phyloP scores from a whole-genome alignment of 192 early-diverging fungal genomes.

The Geosiphon pyriformis region DNA sequence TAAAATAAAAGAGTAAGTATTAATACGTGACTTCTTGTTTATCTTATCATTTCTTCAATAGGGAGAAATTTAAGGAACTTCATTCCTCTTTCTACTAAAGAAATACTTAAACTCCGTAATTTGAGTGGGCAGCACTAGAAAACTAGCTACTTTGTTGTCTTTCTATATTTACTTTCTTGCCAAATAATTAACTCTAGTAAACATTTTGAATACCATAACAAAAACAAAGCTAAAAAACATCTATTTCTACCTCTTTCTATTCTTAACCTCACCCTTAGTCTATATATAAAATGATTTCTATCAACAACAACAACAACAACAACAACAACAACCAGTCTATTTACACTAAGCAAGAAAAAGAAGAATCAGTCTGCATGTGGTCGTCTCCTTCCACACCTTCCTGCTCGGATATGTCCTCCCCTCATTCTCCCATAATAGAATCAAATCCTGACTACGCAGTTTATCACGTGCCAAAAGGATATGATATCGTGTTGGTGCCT shows the following conservation, averaged over 20 bases:
- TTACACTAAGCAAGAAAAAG: slow-evolving; percentile 20
- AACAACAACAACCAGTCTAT: not conserved
- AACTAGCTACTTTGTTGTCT: no score
- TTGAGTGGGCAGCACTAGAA: no score
- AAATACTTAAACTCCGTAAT: not conserved
- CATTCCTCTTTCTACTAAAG: not conserved
- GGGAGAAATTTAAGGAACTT: no score
- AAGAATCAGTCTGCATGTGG: not conserved
- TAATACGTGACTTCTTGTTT: not conserved
- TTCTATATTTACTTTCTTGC: no score
- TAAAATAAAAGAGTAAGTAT: not conserved
- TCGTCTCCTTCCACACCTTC: slow-evolving; percentile 8
- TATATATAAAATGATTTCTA: slow-evolving; percentile 15
- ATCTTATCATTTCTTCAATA: no score
- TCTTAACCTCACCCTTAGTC: no score
- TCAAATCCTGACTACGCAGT: slow-evolving; percentile 12
- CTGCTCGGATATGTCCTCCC: slow-evolving; percentile 12
- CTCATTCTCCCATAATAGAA: slow-evolving; percentile 5
- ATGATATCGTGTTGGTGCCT: slow-evolving; percentile 16
- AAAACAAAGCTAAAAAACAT: no score
- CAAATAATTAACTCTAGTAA: no score
- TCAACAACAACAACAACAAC: not conserved
- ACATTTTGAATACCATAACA: no score
- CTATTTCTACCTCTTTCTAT: no score
- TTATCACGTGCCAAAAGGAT: slow-evolving; percentile 25